Evolutionary conservation across 2,329 filamentous ascomycete species (phyloP).

Genomic region (Alternaria sp.): DNA sequence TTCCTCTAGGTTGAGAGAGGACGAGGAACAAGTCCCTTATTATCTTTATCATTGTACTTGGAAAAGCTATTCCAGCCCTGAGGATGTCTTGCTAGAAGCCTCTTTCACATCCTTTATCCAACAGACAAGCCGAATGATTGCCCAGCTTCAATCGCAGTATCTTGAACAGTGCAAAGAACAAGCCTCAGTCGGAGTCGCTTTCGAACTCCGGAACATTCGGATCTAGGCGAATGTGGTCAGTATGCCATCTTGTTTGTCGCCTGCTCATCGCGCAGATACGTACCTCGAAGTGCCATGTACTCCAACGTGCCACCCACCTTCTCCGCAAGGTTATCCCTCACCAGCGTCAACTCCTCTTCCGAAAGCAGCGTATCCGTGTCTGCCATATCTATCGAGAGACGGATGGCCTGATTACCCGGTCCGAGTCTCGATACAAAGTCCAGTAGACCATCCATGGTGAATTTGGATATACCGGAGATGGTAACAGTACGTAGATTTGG

Average conservation of each 20-base stretch:
- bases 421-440: constrained; percentile 52
- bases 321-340: constrained; percentile 47
- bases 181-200: constrained; percentile 51
- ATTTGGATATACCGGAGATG: constrained; percentile 62
- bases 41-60: background rate
- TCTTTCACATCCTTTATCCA: background rate
- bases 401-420: constrained; percentile 51
- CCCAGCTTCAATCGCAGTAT: background rate
- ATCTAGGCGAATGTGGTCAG: constrained; percentile 39
- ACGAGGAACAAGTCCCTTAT: background rate
- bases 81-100: background rate
- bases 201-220: constrained; percentile 55
- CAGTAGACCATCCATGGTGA: constrained; percentile 60
- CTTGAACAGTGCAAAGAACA: background rate
- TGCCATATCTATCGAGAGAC: constrained; percentile 53
- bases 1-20: background rate
- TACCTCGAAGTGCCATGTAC: constrained; percentile 54
- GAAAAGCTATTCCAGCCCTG: background rate
- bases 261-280: background rate
- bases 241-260: background rate
- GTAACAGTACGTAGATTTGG: constrained; percentile 59
- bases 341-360: constrained; percentile 47
- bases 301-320: constrained; percentile 54
- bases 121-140: background rate
- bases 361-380: constrained; percentile 51